phyloP scores from a whole-genome alignment of 1,284 basidiomycete genomes.

The Ustilago sp. region DNA sequence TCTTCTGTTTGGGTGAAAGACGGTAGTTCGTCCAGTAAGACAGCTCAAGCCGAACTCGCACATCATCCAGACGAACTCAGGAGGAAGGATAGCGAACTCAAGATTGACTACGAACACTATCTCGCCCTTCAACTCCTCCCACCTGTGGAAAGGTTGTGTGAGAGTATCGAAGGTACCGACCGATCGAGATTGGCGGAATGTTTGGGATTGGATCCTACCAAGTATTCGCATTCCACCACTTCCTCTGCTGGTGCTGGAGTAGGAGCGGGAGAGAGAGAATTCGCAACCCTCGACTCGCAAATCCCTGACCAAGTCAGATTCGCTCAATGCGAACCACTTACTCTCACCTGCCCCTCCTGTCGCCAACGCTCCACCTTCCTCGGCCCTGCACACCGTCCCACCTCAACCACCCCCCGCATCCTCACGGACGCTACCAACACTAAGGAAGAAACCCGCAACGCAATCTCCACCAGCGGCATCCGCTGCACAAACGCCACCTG shows the following conservation, averaged over 20 bases:
- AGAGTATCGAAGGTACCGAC: slow-evolving; percentile 95
- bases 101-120: slow-evolving; percentile 81
- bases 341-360: slow-evolving; percentile 57
- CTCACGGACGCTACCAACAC: slow-evolving; percentile 31
- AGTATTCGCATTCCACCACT: slow-evolving; percentile 73
- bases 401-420: not conserved
- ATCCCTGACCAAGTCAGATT: slow-evolving; percentile 87
- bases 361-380: slow-evolving; percentile 33
- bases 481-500: slow-evolving; percentile 42
- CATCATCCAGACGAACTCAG: slow-evolving; percentile 93
- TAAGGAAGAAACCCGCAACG: slow-evolving; percentile 15
- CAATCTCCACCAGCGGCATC: slow-evolving; percentile 41
- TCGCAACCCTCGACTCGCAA: slow-evolving; percentile 88
- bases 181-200: slow-evolving; percentile 90
- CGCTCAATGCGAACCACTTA: slow-evolving; percentile 55
- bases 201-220: slow-evolving; percentile 87
- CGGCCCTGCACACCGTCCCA: slow-evolving; percentile 31
- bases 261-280: slow-evolving; percentile 72
- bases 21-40: slow-evolving; percentile 77
- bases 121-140: slow-evolving; percentile 91
- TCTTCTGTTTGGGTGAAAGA: slow-evolving; percentile 87
- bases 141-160: slow-evolving; percentile 93
- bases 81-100: slow-evolving; percentile 70
- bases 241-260: slow-evolving; percentile 44
- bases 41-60: slow-evolving; percentile 87